phyloP scores from a whole-genome alignment of 139 green algal species.

The Desmodesmus armatus region DNA sequence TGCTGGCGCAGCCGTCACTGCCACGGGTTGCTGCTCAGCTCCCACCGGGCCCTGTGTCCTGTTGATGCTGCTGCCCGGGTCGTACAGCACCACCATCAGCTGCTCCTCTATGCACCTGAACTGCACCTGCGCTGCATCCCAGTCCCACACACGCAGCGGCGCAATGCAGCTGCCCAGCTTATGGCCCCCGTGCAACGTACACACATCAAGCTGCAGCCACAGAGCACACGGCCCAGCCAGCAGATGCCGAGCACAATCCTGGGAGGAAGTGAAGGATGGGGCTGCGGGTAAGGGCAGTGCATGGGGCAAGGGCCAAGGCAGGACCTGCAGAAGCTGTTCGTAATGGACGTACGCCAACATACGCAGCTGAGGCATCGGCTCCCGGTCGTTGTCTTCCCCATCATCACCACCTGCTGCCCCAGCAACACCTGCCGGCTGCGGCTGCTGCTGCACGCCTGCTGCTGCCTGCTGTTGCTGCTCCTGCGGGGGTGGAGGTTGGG shows the following conservation, averaged over 20 bases:
- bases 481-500: too few relatives aligned
- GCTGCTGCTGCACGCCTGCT: neutral
- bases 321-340: slow-evolving; percentile 24
- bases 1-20: too few relatives aligned
- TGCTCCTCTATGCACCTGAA: neutral
- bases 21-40: too few relatives aligned
- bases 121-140: neutral
- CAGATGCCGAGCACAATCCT: neutral
- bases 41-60: too few relatives aligned
- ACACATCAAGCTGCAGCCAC: slow-evolving; percentile 37
- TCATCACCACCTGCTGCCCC: neutral
- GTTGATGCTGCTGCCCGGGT: neutral
- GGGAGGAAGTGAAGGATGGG: neutral
- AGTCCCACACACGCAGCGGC: neutral
- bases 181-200: slow-evolving; percentile 6
- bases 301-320: slow-evolving; percentile 14
- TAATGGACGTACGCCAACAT: slow-evolving; percentile 39
- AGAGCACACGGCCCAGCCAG: neutral
- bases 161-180: slow-evolving; percentile 31
- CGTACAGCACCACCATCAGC: slow-evolving; percentile 5
- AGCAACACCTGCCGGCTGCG: neutral
- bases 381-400: too few relatives aligned
- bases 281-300: neutral
- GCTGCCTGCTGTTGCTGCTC: slow-evolving; percentile 13
- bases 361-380: slow-evolving; percentile 13